phyloP scores from a whole-genome alignment of 176 grass and related monocot genomes.

The Aegilops sharonensis region DNA sequence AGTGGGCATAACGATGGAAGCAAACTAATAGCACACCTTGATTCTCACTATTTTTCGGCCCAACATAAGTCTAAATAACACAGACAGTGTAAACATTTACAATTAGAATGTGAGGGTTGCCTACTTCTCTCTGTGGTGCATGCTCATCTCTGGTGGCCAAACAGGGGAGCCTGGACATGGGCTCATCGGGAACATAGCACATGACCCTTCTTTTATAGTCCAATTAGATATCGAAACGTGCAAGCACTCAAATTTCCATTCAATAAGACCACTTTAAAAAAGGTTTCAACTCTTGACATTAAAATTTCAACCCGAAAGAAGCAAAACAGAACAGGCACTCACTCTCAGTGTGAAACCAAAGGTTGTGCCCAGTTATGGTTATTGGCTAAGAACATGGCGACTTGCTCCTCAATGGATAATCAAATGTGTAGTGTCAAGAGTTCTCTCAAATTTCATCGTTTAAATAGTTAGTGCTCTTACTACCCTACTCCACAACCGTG shows the following conservation, averaged over 20 bases:
- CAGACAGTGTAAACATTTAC: not conserved
- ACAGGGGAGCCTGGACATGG: not conserved
- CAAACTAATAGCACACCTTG: not conserved
- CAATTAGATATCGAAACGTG: not conserved
- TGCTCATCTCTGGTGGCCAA: not conserved
- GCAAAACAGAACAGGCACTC: not conserved
- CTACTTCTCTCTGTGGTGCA: not conserved
- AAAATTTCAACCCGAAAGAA: not conserved
- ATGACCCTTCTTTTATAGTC: not conserved
- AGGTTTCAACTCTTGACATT: not conserved
- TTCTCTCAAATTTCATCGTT: too few relatives aligned
- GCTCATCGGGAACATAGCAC: not conserved
- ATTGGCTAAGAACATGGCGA: too few relatives aligned
- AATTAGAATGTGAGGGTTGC: not conserved
- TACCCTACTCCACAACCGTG: too few relatives aligned
- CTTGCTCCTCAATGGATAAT: too few relatives aligned
- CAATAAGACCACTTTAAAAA: not conserved
- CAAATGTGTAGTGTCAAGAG: too few relatives aligned
- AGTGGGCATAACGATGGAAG: not conserved
- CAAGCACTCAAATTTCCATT: not conserved
- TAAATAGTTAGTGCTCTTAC: too few relatives aligned
- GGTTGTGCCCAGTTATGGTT: not conserved
- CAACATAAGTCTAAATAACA: not conserved
- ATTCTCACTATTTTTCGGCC: not conserved
- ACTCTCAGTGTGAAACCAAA: not conserved